A percentile compares a stretch with the other conserved stretches of the same genome.
Conservation (phyloP, 2,329 filamentous ascomycete species). For the Penicillium sp. region DNA sequence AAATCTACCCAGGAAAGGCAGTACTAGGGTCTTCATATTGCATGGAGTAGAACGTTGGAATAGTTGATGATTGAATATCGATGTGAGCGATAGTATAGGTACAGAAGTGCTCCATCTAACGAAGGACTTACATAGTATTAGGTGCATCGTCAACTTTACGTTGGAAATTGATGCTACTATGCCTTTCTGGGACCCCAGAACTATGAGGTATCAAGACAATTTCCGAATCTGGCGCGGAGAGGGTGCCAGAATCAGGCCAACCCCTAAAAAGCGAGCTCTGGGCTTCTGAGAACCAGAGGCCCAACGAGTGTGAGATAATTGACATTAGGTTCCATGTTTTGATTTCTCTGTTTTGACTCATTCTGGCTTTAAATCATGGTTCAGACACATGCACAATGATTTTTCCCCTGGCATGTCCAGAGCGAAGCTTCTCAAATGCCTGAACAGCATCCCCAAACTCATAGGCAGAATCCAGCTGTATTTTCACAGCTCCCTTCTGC, state of each 20-base stretch:
- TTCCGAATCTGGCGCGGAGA: constrained; percentile 1
- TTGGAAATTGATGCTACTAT: background rate
- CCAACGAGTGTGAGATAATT: too few species aligned
- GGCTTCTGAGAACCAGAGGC: background rate
- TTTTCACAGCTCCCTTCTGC: constrained; percentile 57
- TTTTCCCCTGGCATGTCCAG: constrained; percentile 57
- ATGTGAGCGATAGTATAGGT: background rate
- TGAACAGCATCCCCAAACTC: constrained; percentile 56
- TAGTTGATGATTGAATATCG: background rate
- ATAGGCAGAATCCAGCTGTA: constrained; percentile 56
- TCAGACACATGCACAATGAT: constrained; percentile 48
- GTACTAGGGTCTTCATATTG: background rate
- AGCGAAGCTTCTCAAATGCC: constrained; percentile 59
- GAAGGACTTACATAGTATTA: background rate
- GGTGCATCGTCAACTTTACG: constrained; percentile 2
- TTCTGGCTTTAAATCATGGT: background rate
- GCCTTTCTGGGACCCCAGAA: background rate
- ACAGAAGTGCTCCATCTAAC: background rate
- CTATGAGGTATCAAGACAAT: background rate
- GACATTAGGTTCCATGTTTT: too few species aligned
- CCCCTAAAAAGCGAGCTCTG: background rate
- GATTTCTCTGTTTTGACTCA: too few species aligned
- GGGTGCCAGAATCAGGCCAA: background rate
- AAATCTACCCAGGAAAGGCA: background rate
- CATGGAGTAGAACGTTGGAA: background rate